These are phyloP conservation scores for Plantago lanceolata DNA, from an alignment of 305 asterid genomes.

Conservation along the genomic window DNA sequence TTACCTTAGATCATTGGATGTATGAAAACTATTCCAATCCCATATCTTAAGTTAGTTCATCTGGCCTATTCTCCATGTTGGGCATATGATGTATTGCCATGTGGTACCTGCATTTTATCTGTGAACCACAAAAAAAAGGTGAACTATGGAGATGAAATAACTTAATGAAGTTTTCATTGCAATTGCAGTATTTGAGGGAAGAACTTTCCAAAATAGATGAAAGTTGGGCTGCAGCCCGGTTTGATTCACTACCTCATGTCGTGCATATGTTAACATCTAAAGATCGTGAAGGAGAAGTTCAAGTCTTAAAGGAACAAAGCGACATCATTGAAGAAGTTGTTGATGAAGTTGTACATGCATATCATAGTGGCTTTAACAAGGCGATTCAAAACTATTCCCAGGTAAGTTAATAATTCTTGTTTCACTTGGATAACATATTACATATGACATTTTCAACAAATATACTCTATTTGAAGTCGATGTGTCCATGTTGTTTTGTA, in stretches of 20 bases:
- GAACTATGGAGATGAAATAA: slow-evolving; percentile 12
- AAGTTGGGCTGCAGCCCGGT: slow-evolving; percentile 95
- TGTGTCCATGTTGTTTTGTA: slow-evolving; percentile 16
- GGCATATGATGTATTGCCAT: slow-evolving; percentile 4
- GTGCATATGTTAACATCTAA: slow-evolving; percentile 96
- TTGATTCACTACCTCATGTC: slow-evolving; percentile 95
- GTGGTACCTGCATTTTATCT: slow-evolving; percentile 15
- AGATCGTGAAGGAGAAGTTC: slow-evolving; percentile 87
- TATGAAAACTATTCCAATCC: neutral
- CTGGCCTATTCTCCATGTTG: neutral
- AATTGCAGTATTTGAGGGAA: slow-evolving; percentile 74
- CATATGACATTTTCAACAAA: slow-evolving; percentile 14
- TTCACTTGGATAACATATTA: slow-evolving; percentile 17
- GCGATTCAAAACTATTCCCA: slow-evolving; percentile 99
- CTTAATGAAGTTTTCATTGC: slow-evolving; percentile 25
- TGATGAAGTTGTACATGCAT: slow-evolving; percentile 98
- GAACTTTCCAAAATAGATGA: slow-evolving; percentile 89
- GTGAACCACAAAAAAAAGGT: slow-evolving; percentile 7
- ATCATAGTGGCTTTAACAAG: slow-evolving; percentile 96
- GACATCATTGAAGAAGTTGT: slow-evolving; percentile 95
- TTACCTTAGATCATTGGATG: neutral
- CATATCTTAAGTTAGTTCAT: neutral
- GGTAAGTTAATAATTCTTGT: slow-evolving; percentile 45
- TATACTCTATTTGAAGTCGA: slow-evolving; percentile 8
- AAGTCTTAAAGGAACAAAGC: slow-evolving; percentile 85